Evolutionary conservation across 2,329 filamentous ascomycete species (phyloP).

Genomic region (Fusarium sp.): DNA sequence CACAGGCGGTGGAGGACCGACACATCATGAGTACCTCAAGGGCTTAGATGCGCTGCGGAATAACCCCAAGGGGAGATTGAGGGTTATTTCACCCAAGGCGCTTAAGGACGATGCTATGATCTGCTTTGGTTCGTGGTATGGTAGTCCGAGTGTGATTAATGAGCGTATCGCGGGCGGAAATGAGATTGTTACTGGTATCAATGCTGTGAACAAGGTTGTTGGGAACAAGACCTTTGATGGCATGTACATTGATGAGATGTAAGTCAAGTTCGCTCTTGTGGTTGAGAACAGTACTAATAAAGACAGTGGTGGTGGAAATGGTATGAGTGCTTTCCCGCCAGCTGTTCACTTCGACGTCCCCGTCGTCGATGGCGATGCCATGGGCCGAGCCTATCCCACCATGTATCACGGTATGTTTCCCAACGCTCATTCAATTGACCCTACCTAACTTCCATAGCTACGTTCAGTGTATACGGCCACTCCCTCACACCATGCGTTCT

Average conservation of each 20-base stretch:
- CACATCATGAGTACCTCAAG: slow-evolving; percentile 57
- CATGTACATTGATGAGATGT: slow-evolving; percentile 52
- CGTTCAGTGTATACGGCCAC: slow-evolving; percentile 51
- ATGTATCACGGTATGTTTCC: slow-evolving; percentile 45
- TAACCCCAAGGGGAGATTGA: slow-evolving; percentile 47
- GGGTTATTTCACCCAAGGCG: slow-evolving; percentile 51
- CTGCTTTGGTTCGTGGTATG: slow-evolving; percentile 57
- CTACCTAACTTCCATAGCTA: slow-evolving; percentile 37
- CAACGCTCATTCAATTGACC: rapidly evolving
- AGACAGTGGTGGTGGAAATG: slow-evolving; percentile 51
- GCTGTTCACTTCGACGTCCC: slow-evolving; percentile 50
- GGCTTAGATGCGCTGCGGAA: slow-evolving; percentile 50
- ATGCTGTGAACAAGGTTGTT: slow-evolving; percentile 47
- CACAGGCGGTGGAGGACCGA: slow-evolving; percentile 50
- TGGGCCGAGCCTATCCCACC: slow-evolving; percentile 52
- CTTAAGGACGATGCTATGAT: slow-evolving; percentile 51
- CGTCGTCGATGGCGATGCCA: slow-evolving; percentile 50
- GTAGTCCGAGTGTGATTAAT: slow-evolving; percentile 53
- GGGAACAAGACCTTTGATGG: slow-evolving; percentile 47
- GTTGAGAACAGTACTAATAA: background rate
- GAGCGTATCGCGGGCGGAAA: slow-evolving; percentile 49
- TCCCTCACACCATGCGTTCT: slow-evolving; percentile 49
- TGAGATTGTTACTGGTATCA: slow-evolving; percentile 50
- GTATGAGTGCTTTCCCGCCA: slow-evolving; percentile 47
- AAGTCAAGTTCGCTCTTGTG: background rate